Evolutionary conservation across 352 stramenopile species (phyloP).

Genomic region (Globisporangium mamillatum): DNA sequence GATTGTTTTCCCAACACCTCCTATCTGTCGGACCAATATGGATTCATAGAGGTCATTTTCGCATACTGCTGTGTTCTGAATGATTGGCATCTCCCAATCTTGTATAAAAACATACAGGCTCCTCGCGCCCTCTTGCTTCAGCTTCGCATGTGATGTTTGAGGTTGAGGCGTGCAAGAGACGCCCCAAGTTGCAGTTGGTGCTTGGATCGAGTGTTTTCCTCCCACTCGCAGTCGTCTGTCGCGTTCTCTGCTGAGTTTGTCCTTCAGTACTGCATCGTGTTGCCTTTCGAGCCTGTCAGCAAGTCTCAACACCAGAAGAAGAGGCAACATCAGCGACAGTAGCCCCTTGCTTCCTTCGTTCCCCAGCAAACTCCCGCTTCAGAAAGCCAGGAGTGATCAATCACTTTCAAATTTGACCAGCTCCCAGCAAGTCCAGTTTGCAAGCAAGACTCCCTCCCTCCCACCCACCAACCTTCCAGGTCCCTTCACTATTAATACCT

Average conservation of each 20-base stretch:
- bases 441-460: neutral
- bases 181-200: constrained; percentile 14
- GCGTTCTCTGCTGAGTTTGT: neutral
- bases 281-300: neutral
- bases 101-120: constrained; percentile 1
- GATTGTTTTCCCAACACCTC: neutral
- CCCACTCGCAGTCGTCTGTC: neutral
- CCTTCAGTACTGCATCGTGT: neutral
- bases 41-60: neutral
- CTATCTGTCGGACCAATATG: neutral
- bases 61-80: neutral
- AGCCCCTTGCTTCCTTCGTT: neutral
- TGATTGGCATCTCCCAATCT: neutral
- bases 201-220: constrained; percentile 6
- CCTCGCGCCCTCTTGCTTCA: neutral
- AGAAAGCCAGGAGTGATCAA: neutral
- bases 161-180: constrained; percentile 6
- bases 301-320: neutral
- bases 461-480: neutral
- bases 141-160: constrained; percentile 9
- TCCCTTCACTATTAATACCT: neutral
- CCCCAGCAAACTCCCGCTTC: constrained; percentile 5
- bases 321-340: neutral
- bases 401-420: constrained; percentile 12
- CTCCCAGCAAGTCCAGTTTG: constrained; percentile 3